Evolutionary conservation across 805 yeast species (phyloP).

Genomic region (Wickerhamiella brachini): DNA sequence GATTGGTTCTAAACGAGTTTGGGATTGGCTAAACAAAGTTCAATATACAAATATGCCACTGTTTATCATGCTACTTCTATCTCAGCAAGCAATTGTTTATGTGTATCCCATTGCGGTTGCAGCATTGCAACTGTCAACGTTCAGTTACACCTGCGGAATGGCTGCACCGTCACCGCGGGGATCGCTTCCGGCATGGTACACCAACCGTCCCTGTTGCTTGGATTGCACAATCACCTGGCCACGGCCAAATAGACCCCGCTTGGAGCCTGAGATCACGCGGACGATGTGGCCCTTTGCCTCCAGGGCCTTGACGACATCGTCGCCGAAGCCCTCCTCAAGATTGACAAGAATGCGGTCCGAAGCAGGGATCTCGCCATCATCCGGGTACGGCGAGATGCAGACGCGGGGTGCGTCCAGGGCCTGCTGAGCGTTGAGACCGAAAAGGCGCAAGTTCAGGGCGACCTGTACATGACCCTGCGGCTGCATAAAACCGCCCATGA

Average conservation of each 20-base stretch:
- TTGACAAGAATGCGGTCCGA: constrained; percentile 45
- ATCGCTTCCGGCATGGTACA: constrained; percentile 63
- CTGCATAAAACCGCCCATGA: constrained; percentile 80
- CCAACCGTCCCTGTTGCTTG: constrained; percentile 27
- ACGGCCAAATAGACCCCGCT: constrained; percentile 37
- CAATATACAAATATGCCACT: too few species aligned
- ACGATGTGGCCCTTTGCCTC: constrained; percentile 45
- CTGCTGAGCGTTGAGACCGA: constrained; percentile 55
- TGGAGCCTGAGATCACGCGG: constrained; percentile 29
- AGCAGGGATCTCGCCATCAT: constrained; percentile 46
- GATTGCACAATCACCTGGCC: constrained; percentile 54
- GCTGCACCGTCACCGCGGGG: constrained; percentile 81
- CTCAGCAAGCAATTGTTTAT: too few species aligned
- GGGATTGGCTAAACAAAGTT: too few species aligned
- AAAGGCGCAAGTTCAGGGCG: constrained; percentile 47
- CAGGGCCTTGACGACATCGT: constrained; percentile 34
- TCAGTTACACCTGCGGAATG: constrained; percentile 32
- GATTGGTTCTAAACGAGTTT: too few species aligned
- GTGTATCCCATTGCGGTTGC: too few species aligned
- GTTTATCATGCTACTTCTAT: too few species aligned
- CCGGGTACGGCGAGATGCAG: constrained; percentile 43
- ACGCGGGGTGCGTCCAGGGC: constrained; percentile 66
- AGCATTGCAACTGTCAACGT: too few species aligned
- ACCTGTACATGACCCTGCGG: constrained; percentile 80
- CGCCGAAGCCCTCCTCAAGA: constrained; percentile 51